Evolutionary conservation across 2,329 filamentous ascomycete species (phyloP).

Genomic region (Stagonosporopsis cucurbitacearum): DNA sequence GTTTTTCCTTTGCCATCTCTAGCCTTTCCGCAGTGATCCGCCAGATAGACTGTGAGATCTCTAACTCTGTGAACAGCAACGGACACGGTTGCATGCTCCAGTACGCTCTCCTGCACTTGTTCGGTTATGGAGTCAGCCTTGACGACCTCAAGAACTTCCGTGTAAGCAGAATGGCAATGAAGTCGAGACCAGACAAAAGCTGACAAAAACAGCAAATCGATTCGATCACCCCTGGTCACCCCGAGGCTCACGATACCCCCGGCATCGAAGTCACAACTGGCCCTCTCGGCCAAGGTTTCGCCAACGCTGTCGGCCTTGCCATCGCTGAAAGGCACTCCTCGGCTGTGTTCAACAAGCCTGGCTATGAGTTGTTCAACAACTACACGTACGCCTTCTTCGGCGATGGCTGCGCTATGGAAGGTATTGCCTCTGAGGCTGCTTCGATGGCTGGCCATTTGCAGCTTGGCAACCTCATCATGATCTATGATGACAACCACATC

Average conservation of each 20-base stretch:
- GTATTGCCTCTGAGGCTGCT: slow-evolving; percentile 90
- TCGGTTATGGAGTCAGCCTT: slow-evolving; percentile 84
- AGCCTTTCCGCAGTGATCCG: slow-evolving; percentile 26
- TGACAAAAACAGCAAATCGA: slow-evolving; percentile 63
- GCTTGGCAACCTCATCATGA: slow-evolving; percentile 94
- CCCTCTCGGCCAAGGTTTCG: slow-evolving; percentile 95
- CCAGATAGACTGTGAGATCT: not conserved
- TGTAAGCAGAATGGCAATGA: slow-evolving; percentile 64
- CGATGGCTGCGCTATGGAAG: slow-evolving; percentile 98
- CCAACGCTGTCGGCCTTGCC: slow-evolving; percentile 96
- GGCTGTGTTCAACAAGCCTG: slow-evolving; percentile 95
- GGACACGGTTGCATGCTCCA: slow-evolving; percentile 99
- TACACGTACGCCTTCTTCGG: slow-evolving; percentile 97
- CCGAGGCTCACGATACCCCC: slow-evolving; percentile 94
- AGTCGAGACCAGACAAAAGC: not conserved
- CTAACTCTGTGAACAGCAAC: slow-evolving; percentile 68
- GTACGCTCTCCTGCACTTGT: slow-evolving; percentile 96
- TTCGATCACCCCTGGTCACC: slow-evolving; percentile 92
- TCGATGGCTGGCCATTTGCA: slow-evolving; percentile 95
- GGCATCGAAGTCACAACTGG: slow-evolving; percentile 98
- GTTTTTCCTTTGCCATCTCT: not conserved
- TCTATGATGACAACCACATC: slow-evolving; percentile 99
- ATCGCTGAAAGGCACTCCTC: slow-evolving; percentile 93
- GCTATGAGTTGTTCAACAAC: slow-evolving; percentile 90
- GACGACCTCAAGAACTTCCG: slow-evolving; percentile 97